phyloP scores from a whole-genome alignment of 1,139 yeast species.

The Tardiomyces digboiensis region DNA sequence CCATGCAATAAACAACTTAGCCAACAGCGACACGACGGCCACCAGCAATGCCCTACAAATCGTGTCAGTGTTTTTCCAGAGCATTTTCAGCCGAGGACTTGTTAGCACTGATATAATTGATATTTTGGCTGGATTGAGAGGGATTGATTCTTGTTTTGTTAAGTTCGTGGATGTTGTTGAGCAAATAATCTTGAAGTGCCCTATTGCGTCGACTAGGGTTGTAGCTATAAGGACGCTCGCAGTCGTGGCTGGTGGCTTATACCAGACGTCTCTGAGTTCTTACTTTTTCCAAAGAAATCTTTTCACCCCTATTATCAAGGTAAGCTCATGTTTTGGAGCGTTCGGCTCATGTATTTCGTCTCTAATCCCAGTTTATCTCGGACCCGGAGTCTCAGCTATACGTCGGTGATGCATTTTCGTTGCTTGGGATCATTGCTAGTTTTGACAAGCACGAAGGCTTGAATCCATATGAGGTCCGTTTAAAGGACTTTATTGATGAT shows the following conservation, averaged over 20 bases:
- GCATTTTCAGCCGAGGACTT: constrained; percentile 21
- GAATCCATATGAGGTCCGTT: constrained; percentile 28
- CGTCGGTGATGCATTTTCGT: constrained; percentile 27
- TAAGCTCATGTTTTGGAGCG: too few relatives aligned
- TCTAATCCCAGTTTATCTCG: constrained; percentile 22
- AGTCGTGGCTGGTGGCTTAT: constrained; percentile 25
- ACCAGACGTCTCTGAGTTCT: constrained; percentile 25
- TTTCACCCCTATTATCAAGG: constrained; percentile 27
- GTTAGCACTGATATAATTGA: constrained; percentile 24
- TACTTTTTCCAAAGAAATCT: constrained; percentile 28
- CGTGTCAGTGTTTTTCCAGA: constrained; percentile 21
- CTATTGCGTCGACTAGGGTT: constrained; percentile 7
- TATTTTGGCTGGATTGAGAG: constrained; percentile 27
- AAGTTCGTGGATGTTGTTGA: constrained; percentile 19
- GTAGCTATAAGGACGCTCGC: constrained; percentile 24
- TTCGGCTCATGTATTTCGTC: too few relatives aligned
- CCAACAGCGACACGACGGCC: constrained; percentile 5
- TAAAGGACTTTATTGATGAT: constrained; percentile 32
- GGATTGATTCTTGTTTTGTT: constrained; percentile 24
- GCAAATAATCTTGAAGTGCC: constrained; percentile 10
- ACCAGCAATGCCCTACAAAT: constrained; percentile 10
- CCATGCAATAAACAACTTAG: constrained; percentile 18
- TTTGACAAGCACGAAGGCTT: constrained; percentile 27
- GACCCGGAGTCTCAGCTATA: constrained; percentile 11
- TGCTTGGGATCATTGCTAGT: constrained; percentile 29